Evolutionary conservation across 2,329 filamentous ascomycete genomes (phyloP).

Genomic region (Pseudogymnoascus sp.): DNA sequence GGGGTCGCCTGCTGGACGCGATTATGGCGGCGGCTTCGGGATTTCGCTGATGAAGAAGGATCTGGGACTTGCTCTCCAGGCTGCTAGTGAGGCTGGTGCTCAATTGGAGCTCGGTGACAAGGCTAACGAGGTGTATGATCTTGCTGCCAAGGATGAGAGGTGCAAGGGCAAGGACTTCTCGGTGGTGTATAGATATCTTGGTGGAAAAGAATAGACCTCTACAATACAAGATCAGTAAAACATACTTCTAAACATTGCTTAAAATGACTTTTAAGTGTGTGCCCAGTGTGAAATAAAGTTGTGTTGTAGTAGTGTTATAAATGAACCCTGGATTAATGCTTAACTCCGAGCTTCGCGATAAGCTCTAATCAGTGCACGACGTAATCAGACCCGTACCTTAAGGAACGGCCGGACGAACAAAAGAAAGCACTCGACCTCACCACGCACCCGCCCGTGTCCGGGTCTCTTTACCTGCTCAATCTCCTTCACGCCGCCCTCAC

Average conservation of each 20-base stretch:
- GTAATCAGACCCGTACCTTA: constrained; percentile 2
- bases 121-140: constrained; percentile 60
- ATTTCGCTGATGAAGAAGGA: constrained; percentile 77
- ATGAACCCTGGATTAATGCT: not conserved
- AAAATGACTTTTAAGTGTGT: not conserved
- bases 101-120: constrained; percentile 55
- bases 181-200: constrained; percentile 68
- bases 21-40: constrained; percentile 71
- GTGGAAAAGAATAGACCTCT: constrained; percentile 38
- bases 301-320: not conserved
- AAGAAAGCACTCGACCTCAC: not conserved
- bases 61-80: constrained; percentile 62
- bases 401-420: not conserved
- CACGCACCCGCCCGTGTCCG: not conserved
- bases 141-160: constrained; percentile 50
- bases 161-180: constrained; percentile 71
- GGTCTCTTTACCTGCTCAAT: not conserved
- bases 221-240: not conserved
- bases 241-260: not conserved
- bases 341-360: constrained; percentile 7
- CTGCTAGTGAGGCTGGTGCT: constrained; percentile 59
- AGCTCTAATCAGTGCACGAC: not conserved
- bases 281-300: not conserved
- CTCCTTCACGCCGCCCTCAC: not conserved
- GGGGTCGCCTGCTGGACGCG: constrained; percentile 64